Evolutionary conservation across 768 basidiomycete genomes (phyloP).

Genomic region (Aureoboletus auriporus): DNA sequence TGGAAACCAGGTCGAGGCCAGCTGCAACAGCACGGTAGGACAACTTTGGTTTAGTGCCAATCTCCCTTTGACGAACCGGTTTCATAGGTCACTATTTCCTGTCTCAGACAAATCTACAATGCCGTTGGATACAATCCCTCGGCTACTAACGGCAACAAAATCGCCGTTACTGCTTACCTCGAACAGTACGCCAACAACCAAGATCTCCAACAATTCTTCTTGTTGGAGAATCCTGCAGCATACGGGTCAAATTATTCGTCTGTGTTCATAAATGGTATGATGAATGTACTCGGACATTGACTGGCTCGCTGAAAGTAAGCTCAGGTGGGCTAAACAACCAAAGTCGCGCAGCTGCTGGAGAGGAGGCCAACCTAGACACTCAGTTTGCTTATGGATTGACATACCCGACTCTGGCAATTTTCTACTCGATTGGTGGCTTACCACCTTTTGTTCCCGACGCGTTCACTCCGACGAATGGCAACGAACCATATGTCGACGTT

Average conservation of each 20-base stretch:
- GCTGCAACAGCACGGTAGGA: background rate
- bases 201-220: constrained; percentile 52
- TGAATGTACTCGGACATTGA: background rate
- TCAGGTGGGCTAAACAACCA: constrained; percentile 63
- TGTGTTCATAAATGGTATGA: constrained; percentile 51
- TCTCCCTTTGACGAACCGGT: background rate
- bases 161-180: constrained; percentile 54
- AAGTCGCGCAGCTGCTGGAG: constrained; percentile 44
- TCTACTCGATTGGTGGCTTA: constrained; percentile 58
- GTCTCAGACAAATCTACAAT: constrained; percentile 55
- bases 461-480: constrained; percentile 37
- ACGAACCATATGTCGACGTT: constrained; percentile 48
- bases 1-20: background rate
- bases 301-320: constrained; percentile 5
- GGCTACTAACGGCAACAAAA: constrained; percentile 41
- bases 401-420: constrained; percentile 55
- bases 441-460: constrained; percentile 56
- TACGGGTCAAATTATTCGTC: constrained; percentile 48
- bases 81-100: constrained; percentile 45
- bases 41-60: background rate
- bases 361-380: constrained; percentile 64
- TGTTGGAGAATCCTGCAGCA: constrained; percentile 45
- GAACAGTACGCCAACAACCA: constrained; percentile 48
- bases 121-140: constrained; percentile 43
- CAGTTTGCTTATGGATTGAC: constrained; percentile 69